Base-by-base conservation (phyloP, 148 eudicot genomes). In the Vaccinium macrocarpon region DNA sequence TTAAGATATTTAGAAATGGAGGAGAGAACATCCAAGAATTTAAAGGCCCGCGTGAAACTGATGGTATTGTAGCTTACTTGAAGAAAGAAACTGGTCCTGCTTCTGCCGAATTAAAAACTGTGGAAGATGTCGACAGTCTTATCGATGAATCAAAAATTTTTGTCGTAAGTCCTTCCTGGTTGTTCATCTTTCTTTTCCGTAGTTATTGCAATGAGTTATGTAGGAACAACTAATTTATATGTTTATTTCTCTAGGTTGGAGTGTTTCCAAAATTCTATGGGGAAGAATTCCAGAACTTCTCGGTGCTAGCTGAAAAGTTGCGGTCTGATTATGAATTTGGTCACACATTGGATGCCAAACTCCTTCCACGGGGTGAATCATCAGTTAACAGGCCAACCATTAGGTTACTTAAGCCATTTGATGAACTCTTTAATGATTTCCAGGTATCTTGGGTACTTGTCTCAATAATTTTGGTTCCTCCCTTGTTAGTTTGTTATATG, bases 321-420 rank as follows among this genome's bases (percentile, higher is more conserved):
- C 91, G 93, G 6, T 86, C 91, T 82, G 97, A 96, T 51, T 92
- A 90, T 64, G 91, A 92, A 2, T 96, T 96, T 82, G 91, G 88
- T 19, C 98, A 94, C 84, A 92, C 98, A 10, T 86, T 88, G 75
- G 90, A 91, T 82, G 99, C 94, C 70, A 90, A 87, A 83, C 81
- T 91, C 53, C 90, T 96, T 68, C 96, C 96, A 55, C 88, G 90
- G 27, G 99, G 98, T 70, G 94, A 92, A 62, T 86, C 92, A 61
- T 93, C 94, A 0, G 88, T 93, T 74, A 64, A 86, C 18, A 91
- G 88, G 62, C 95, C 99, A 4, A 64, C 87, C 6, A 85, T 96
- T 46, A 88, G 99, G 71, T 87, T 96, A 77, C 85, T 96, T 48
- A 96, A 94, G 90, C 99, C 98, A 38, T 96, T 94, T 87, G 99